A percentile compares a stretch with the other conserved stretches of the same genome.
These are phyloP conservation scores for Pseudogymnoascus sp. DNA, from an alignment of 2,329 filamentous ascomycete species.

Conservation along the genomic window DNA sequence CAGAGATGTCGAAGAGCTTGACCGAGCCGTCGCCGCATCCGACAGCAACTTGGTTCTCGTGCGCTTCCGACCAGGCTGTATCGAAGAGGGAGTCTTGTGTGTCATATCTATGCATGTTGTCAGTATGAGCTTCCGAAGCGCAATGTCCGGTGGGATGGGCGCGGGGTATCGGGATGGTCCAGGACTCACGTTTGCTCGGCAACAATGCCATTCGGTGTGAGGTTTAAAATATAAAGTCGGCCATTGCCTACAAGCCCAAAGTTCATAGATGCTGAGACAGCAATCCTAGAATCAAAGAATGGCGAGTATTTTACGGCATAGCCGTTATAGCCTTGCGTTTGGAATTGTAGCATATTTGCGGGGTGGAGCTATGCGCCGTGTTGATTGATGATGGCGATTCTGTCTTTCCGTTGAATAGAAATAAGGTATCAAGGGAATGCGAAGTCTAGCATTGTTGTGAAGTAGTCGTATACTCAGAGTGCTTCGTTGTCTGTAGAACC, in stretches of 20 bases:
- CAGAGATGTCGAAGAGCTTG: constrained; percentile 82
- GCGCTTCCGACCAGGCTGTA: constrained; percentile 87
- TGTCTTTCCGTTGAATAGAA: neutral
- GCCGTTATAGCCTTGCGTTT: constrained; percentile 88
- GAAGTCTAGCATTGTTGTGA: constrained; percentile 3
- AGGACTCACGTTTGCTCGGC: constrained; percentile 66
- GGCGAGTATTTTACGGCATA: constrained; percentile 98
- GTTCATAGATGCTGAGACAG: constrained; percentile 85
- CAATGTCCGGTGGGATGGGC: neutral
- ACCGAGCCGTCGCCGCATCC: constrained; percentile 90
- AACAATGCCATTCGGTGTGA: constrained; percentile 77
- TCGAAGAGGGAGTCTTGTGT: constrained; percentile 97
- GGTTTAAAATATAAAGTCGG: constrained; percentile 72
- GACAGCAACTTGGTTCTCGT: constrained; percentile 87
- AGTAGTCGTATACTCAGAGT: neutral
- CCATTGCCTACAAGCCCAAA: constrained; percentile 97
- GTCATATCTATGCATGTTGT: constrained; percentile 59
- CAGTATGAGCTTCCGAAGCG: neutral
- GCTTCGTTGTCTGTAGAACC: neutral
- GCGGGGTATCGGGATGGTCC: neutral
- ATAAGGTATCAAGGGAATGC: neutral
- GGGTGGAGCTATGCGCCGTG: neutral
- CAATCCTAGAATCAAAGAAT: constrained; percentile 91
- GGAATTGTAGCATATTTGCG: constrained; percentile 75
- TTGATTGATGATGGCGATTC: neutral